Conservation (phyloP, 257 asterid species). For the Cynanchum wilfordii region DNA sequence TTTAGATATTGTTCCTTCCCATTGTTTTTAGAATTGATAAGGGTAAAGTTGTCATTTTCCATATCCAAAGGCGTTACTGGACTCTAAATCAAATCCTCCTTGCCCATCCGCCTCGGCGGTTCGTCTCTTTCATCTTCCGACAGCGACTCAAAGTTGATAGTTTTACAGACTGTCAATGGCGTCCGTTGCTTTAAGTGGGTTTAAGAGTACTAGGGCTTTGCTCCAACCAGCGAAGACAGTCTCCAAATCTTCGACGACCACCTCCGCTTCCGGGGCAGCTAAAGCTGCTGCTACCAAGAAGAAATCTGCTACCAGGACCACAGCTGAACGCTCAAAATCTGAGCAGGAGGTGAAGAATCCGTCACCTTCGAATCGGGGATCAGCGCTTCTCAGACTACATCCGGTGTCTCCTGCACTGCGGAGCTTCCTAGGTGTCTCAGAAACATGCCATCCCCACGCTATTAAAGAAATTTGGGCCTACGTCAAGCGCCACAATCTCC, state of each 20-base stretch:
- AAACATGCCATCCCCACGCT: constrained; percentile 48
- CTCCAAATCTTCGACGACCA: constrained; percentile 23
- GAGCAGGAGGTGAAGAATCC: constrained; percentile 20
- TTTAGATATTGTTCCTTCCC: too few relatives aligned
- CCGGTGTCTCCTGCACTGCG: constrained; percentile 47
- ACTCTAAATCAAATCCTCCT: not conserved
- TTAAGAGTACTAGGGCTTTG: constrained; percentile 34
- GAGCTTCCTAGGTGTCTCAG: constrained; percentile 43
- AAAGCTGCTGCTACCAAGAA: constrained; percentile 25
- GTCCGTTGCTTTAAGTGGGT: not conserved
- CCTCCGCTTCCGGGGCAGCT: constrained; percentile 15
- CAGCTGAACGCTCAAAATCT: not conserved
- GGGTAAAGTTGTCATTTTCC: not conserved
- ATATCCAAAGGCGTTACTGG: too few relatives aligned
- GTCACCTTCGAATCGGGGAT: constrained; percentile 1
- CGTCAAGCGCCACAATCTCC: constrained; percentile 55
- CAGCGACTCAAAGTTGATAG: not conserved
- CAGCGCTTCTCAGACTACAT: constrained; percentile 28
- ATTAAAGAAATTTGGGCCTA: constrained; percentile 56
- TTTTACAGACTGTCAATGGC: not conserved
- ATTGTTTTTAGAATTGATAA: too few relatives aligned
- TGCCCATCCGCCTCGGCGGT: not conserved
- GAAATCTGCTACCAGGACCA: not conserved
- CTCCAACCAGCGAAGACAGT: constrained; percentile 30
- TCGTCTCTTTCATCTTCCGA: not conserved